phyloP scores from a whole-genome alignment of 768 basidiomycete species.

The Tylopilus plumbeoviolaceoides region DNA sequence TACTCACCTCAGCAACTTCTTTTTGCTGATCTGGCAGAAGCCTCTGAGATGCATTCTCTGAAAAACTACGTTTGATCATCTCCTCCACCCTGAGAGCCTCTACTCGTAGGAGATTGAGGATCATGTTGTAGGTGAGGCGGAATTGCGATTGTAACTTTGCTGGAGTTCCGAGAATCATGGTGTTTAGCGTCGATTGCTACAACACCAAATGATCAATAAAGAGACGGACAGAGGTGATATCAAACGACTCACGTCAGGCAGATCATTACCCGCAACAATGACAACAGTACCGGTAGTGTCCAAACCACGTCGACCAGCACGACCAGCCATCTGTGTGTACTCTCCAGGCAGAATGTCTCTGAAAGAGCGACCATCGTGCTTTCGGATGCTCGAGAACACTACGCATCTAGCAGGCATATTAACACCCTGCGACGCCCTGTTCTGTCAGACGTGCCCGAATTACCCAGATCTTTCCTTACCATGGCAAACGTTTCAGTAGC shows the following conservation, averaged over 20 bases:
- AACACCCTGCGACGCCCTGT: constrained; percentile 63
- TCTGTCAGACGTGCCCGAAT: constrained; percentile 9
- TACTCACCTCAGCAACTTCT: constrained; percentile 72
- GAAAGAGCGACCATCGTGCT: constrained; percentile 93
- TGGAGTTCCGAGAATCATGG: constrained; percentile 94
- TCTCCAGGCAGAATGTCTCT: constrained; percentile 87
- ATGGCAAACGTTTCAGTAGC: constrained; percentile 99
- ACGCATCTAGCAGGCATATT: constrained; percentile 99
- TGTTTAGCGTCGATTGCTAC: constrained; percentile 69
- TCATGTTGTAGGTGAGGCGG: constrained; percentile 99
- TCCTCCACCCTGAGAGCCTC: constrained; percentile 96
- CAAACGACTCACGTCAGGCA: constrained; percentile 65
- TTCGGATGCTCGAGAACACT: constrained; percentile 91
- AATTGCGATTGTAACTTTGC: constrained; percentile 94
- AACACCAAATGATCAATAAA: not conserved
- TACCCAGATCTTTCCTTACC: constrained; percentile 44
- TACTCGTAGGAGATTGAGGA: constrained; percentile 91
- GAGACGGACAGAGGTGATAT: not conserved
- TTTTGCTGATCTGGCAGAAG: constrained; percentile 92
- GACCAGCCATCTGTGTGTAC: constrained; percentile 99
- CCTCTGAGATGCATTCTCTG: constrained; percentile 93
- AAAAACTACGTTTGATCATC: constrained; percentile 99
- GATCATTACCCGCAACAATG: constrained; percentile 74
- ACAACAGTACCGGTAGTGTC: constrained; percentile 96
- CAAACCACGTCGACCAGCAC: constrained; percentile 92